A percentile compares a stretch with the other conserved stretches of the same genome.
Evolutionary conservation across 176 grass and related monocot genomes (phyloP).

Genomic region (Cenchrus americanus): DNA sequence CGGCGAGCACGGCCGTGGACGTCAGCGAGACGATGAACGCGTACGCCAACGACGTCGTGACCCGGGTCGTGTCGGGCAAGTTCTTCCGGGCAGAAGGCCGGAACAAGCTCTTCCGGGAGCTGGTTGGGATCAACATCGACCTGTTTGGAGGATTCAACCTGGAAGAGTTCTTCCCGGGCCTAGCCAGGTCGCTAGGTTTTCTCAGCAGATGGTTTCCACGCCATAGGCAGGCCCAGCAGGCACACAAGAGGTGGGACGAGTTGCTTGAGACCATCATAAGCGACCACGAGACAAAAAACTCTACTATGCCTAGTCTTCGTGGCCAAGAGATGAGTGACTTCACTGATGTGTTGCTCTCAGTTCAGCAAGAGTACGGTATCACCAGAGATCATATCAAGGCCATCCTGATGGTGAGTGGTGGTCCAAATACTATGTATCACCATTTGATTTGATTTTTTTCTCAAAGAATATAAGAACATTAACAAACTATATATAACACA

Average conservation of each 20-base stretch:
- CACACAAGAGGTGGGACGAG: conserved; percentile 28
- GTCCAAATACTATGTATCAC: no score
- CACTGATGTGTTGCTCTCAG: conserved; percentile 32
- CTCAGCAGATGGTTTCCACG: neutral
- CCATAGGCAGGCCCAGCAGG: neutral
- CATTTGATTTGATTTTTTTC: no score
- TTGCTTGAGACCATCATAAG: conserved; percentile 30
- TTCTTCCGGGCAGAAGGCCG: conserved; percentile 25
- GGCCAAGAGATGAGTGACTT: conserved; percentile 17
- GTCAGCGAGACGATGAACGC: conserved; percentile 41
- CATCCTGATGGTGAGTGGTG: conserved; percentile 36
- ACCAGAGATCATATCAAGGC: conserved; percentile 36
- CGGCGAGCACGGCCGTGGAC: conserved; percentile 24
- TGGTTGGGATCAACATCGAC: neutral
- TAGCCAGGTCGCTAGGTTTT: neutral
- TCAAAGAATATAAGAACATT: no score
- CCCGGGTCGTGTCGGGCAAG: conserved; percentile 34
- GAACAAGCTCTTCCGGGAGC: conserved; percentile 47
- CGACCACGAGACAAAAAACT: conserved; percentile 15
- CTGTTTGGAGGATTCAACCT: conserved; percentile 27
- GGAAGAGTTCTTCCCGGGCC: conserved; percentile 39
- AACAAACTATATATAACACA: neutral
- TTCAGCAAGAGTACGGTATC: conserved; percentile 29
- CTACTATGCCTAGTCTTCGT: neutral
- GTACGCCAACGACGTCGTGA: conserved; percentile 48